Conservation (phyloP, 805 yeast genomes). For the Wickerhamomyces chaumierensis region DNA sequence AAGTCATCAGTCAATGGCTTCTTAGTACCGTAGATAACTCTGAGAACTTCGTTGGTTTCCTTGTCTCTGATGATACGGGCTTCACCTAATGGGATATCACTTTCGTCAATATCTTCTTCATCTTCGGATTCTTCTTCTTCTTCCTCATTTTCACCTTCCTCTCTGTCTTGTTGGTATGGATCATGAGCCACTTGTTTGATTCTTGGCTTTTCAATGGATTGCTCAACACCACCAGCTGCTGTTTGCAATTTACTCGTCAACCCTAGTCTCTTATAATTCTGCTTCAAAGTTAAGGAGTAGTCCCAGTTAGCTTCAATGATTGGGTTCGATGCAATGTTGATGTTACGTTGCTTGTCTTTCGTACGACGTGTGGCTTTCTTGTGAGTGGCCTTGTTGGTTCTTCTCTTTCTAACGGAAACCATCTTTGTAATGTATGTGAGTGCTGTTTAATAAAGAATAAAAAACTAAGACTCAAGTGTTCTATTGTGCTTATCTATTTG, state of each 20-base stretch:
- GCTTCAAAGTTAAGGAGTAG: slow-evolving; percentile 62
- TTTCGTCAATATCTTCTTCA: slow-evolving; percentile 26
- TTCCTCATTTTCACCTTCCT: slow-evolving; percentile 8
- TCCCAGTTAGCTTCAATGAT: slow-evolving; percentile 91
- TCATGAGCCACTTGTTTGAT: slow-evolving; percentile 18
- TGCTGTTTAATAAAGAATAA: too few species aligned
- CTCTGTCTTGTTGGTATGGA: slow-evolving; percentile 8
- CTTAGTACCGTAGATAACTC: slow-evolving; percentile 63
- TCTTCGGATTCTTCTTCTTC: slow-evolving; percentile 9
- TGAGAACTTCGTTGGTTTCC: slow-evolving; percentile 46
- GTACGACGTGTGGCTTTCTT: slow-evolving; percentile 57
- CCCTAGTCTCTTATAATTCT: slow-evolving; percentile 80
- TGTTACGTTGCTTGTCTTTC: slow-evolving; percentile 60
- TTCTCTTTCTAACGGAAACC: slow-evolving; percentile 77
- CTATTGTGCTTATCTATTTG: too few species aligned
- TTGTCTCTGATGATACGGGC: slow-evolving; percentile 67
- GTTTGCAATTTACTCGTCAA: slow-evolving; percentile 53
- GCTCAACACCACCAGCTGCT: slow-evolving; percentile 77
- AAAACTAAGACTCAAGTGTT: too few species aligned
- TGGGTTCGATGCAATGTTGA: slow-evolving; percentile 61
- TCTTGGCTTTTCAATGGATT: slow-evolving; percentile 28
- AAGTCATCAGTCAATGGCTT: slow-evolving; percentile 23
- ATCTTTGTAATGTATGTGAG: slow-evolving; percentile 17
- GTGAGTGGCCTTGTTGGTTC: slow-evolving; percentile 64
- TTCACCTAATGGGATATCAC: slow-evolving; percentile 63